phyloP scores from a whole-genome alignment of 2,329 filamentous ascomycete species.

The Paecilomyces fulvus region DNA sequence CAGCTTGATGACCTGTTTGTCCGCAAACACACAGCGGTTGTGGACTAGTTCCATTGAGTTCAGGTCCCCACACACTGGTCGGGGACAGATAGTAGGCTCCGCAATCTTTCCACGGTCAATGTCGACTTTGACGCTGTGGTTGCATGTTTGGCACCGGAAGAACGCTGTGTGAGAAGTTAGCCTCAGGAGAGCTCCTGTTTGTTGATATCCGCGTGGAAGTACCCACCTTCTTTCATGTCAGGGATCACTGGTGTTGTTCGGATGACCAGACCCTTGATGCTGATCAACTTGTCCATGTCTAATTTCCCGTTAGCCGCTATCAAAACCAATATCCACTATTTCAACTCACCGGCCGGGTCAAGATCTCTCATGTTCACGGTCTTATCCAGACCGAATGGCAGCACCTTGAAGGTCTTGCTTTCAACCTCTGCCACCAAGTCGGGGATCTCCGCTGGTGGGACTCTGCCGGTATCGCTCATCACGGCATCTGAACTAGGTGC shows the following conservation, averaged over 20 bases:
- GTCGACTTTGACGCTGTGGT: constrained; percentile 80
- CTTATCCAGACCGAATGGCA: constrained; percentile 80
- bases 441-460: constrained; percentile 43
- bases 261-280: constrained; percentile 92
- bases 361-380: constrained; percentile 88
- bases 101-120: constrained; percentile 94
- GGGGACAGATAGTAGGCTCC: constrained; percentile 84
- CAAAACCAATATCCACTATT: not conserved
- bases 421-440: constrained; percentile 71
- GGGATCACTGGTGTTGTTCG: constrained; percentile 92
- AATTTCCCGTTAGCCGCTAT: constrained; percentile 17
- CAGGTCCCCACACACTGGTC: constrained; percentile 67
- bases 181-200: constrained; percentile 6
- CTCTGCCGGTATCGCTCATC: constrained; percentile 36
- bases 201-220: not conserved
- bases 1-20: constrained; percentile 98
- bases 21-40: constrained; percentile 87
- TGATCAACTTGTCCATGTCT: constrained; percentile 94
- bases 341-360: constrained; percentile 62
- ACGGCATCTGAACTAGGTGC: constrained; percentile 68
- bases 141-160: constrained; percentile 90
- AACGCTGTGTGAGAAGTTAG: constrained; percentile 52
- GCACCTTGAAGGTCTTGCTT: constrained; percentile 70
- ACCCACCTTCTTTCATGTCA: constrained; percentile 80
- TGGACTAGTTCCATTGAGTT: constrained; percentile 99